Base-by-base conservation (phyloP, 176 grass and related monocot species). In the Pontederia crassipes region DNA sequence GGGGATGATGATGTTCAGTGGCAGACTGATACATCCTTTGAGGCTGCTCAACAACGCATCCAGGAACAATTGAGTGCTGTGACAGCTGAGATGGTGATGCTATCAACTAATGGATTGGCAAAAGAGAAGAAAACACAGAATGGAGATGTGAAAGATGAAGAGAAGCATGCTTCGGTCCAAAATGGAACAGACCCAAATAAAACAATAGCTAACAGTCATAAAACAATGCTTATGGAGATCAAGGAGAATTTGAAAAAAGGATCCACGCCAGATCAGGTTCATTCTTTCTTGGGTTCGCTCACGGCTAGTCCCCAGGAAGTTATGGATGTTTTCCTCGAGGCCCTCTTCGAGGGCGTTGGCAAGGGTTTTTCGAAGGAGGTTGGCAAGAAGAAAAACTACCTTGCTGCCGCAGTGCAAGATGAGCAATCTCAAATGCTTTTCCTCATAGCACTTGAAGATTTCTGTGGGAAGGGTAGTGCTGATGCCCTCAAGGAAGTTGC, bases 61-160 rank as follows among this genome's bases (percentile, higher is more conserved):
- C 67, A 79, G 49, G 87, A 96, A 27, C 92, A 96, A 64, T 66
- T 96, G 14, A 90, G 64, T 57, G 83, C 83, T 13, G 92, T 73
- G 11, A 96, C 92, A 55, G 86, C 92, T 12, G 87, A 88, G 60
- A 90, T 96, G 92, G 87, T 96, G 12, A 75, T 90, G 77, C 78
- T 88, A 8, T 72, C 87, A 4, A 80, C 81, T 12, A 66, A 74
- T 14, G 80, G 83, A 59, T 11, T 58, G 11, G 75, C 69, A 15
- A 66, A 86, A 68, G 78, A 84, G 48, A 72, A 75, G 32, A 68
- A 77, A n/a, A 16, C 72, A 16, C 57, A 68, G 3, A 61, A 75
- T 76, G 73, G 64, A 15, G 71, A 45, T 18, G 12, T 12, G 0
- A 81, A 59, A 32, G 4, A 13, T 47, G 52, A 8, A 65, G n/a